Evolutionary conservation across 805 yeast species (phyloP).

Genomic region (Henningerozyma blattae): DNA sequence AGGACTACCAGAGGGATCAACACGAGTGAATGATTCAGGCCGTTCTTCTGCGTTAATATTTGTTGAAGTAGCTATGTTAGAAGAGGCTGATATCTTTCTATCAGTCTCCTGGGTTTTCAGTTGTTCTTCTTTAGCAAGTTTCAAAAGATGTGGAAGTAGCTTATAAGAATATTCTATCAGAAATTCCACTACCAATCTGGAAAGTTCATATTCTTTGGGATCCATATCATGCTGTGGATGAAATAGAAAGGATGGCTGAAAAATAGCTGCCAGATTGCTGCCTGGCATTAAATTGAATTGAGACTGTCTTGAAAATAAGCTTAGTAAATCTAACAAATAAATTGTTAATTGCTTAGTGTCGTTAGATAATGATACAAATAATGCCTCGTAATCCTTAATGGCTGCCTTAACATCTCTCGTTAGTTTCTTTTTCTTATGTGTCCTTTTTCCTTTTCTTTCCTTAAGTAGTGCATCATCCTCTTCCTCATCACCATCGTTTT

Average conservation of each 20-base stretch:
- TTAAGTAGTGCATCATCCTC: slow-evolving; percentile 15
- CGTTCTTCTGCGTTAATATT: neutral
- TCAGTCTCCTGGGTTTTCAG: slow-evolving; percentile 1
- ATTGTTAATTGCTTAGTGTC: slow-evolving; percentile 71
- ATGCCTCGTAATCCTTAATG: slow-evolving; percentile 53
- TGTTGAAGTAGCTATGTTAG: neutral
- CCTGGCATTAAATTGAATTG: slow-evolving; percentile 83
- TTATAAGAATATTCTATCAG: slow-evolving; percentile 77
- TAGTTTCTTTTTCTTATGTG: slow-evolving; percentile 42
- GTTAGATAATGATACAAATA: slow-evolving; percentile 63
- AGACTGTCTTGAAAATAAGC: slow-evolving; percentile 72
- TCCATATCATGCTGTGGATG: slow-evolving; percentile 89
- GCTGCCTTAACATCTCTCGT: slow-evolving; percentile 57
- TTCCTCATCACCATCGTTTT: slow-evolving; percentile 6
- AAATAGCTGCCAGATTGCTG: slow-evolving; percentile 85
- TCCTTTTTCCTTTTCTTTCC: slow-evolving; percentile 28
- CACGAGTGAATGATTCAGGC: neutral
- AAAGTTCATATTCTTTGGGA: slow-evolving; percentile 81
- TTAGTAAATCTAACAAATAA: slow-evolving; percentile 75
- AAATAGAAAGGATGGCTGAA: slow-evolving; percentile 90
- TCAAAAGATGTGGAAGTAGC: slow-evolving; percentile 46
- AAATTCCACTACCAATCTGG: slow-evolving; percentile 79
- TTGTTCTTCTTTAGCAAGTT: slow-evolving; percentile 20
- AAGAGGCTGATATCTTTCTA: neutral
- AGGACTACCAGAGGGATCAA: neutral